Evolutionary conservation across 768 basidiomycete species (phyloP).

Genomic region (Polyporus arcularius): DNA sequence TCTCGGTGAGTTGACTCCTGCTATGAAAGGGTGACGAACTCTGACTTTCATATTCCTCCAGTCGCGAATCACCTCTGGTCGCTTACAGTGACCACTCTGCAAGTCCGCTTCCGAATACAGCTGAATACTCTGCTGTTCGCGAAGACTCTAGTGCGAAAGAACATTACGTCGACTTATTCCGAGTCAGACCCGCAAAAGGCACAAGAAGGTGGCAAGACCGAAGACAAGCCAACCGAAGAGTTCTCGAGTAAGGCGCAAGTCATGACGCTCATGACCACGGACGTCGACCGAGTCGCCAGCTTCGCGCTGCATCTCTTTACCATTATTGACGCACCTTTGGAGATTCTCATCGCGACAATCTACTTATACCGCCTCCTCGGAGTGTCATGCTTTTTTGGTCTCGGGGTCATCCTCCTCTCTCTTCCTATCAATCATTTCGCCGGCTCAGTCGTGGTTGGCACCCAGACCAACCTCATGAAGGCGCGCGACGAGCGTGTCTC

Average conservation of each 20-base stretch:
- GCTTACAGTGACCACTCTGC: conserved; percentile 64
- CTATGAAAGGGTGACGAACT: too few relatives aligned
- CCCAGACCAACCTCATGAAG: conserved; percentile 90
- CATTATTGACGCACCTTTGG: conserved; percentile 76
- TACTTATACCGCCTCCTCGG: conserved; percentile 81
- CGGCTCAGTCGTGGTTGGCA: conserved; percentile 72
- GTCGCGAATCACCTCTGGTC: conserved; percentile 75
- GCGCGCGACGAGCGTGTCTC: conserved; percentile 87
- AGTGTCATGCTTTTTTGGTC: conserved; percentile 74
- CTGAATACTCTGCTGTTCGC: conserved; percentile 83
- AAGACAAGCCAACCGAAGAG: conserved; percentile 44
- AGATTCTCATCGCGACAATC: conserved; percentile 70
- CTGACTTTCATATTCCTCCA: conserved; percentile 23
- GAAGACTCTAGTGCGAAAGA: conserved; percentile 86
- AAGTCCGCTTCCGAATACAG: conserved; percentile 71
- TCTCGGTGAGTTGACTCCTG: conserved; percentile 38
- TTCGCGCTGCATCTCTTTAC: conserved; percentile 80
- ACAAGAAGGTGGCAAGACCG: conserved; percentile 54
- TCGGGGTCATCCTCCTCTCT: conserved; percentile 69
- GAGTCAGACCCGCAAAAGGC: conserved; percentile 19
- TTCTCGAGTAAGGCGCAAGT: conserved; percentile 70
- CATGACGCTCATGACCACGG: conserved; percentile 96
- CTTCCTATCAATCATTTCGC: conserved; percentile 83
- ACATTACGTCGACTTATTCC: conserved; percentile 64
- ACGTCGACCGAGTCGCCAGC: conserved; percentile 87